Percentiles rank a stretch among this genome's conserved stretches.
These are phyloP conservation scores for Thelephora terrestris DNA, from an alignment of 1,284 basidiomycete genomes.

Conservation along the genomic window DNA sequence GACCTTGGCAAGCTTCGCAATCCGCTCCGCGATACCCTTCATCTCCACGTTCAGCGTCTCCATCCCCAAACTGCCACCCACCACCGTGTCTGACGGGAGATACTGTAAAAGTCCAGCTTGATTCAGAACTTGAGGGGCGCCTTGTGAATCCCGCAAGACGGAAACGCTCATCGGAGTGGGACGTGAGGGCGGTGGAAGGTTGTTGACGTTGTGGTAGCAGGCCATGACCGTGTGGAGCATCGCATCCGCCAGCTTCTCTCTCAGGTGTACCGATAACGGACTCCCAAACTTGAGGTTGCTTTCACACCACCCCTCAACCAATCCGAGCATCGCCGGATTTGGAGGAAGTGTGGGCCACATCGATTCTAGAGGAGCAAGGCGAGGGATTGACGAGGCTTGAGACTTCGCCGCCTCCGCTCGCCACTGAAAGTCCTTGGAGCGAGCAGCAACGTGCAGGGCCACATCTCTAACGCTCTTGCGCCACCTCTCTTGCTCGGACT, in stretches of 20 bases:
- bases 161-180: not conserved
- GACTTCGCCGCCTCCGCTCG: constrained; percentile 1
- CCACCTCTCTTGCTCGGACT: constrained; percentile 24
- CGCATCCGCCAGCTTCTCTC: constrained; percentile 51
- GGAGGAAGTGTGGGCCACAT: constrained; percentile 26
- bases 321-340: constrained; percentile 37
- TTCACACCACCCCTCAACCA: constrained; percentile 57
- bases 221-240: constrained; percentile 45
- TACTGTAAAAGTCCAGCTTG: too few relatives aligned
- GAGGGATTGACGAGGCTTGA: not conserved
- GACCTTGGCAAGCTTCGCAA: constrained; percentile 58
- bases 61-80: constrained; percentile 34
- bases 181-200: constrained; percentile 11
- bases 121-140: too few relatives aligned
- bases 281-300: constrained; percentile 48
- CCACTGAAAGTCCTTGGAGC: constrained; percentile 20
- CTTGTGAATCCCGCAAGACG: not conserved
- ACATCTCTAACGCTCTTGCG: constrained; percentile 28
- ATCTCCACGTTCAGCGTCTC: constrained; percentile 64
- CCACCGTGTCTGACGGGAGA: constrained; percentile 2
- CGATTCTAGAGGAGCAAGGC: constrained; percentile 2
- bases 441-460: constrained; percentile 25
- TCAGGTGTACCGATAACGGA: constrained; percentile 46
- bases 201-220: constrained; percentile 17
- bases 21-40: constrained; percentile 51